phyloP scores from a whole-genome alignment of 805 yeast species.

The Teunomyces stri region DNA sequence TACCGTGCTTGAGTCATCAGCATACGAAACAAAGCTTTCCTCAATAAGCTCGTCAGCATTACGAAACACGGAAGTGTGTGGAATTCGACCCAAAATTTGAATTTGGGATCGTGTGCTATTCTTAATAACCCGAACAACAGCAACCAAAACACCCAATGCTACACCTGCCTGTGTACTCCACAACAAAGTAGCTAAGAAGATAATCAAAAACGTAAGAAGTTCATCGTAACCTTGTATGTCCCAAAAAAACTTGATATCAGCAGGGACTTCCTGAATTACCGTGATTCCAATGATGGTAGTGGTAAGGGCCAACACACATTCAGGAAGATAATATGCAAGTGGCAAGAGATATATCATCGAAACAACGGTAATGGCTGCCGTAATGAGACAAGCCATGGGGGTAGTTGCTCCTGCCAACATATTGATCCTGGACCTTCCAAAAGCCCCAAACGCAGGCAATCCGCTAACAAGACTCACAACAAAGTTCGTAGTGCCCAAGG shows the following conservation, averaged over 20 bases:
- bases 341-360: conserved; percentile 26
- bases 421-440: conserved; percentile 35
- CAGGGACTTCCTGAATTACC: conserved; percentile 35
- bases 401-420: conserved; percentile 46
- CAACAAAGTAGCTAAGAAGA: conserved; percentile 26
- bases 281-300: conserved; percentile 50
- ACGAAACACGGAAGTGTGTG: conserved; percentile 52
- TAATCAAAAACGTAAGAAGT: conserved; percentile 16
- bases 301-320: conserved; percentile 33
- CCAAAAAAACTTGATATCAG: conserved; percentile 20
- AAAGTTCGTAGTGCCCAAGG: conserved; percentile 29
- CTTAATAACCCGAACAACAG: conserved; percentile 34
- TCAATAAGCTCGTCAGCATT: conserved; percentile 66
- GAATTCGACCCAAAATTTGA: conserved; percentile 44
- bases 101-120: conserved; percentile 43
- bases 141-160: conserved; percentile 31
- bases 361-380: conserved; percentile 28
- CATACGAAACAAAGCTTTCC: conserved; percentile 23
- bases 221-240: conserved; percentile 22
- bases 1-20: background rate
- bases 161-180: conserved; percentile 43
- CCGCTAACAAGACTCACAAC: conserved; percentile 29
- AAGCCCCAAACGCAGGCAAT: conserved; percentile 35
- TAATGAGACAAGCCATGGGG: conserved; percentile 38
- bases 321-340: conserved; percentile 25